Base-by-base conservation (phyloP, 1,139 yeast species). In the Pichia sp. region DNA sequence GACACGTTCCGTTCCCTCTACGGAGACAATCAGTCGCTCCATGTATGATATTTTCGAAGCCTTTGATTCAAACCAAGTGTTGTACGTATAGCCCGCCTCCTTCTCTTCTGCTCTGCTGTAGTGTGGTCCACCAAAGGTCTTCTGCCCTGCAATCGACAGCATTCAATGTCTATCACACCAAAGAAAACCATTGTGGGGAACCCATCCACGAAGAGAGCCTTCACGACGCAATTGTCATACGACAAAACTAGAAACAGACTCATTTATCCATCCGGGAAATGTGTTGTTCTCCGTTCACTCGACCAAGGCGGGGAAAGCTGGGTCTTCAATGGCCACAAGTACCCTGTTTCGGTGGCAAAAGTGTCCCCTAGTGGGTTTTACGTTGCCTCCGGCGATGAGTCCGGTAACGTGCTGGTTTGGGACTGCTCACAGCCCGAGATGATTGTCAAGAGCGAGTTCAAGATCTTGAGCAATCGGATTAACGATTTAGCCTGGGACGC, bases 401-500 rank as follows among this genome's bases (percentile, higher is more conserved):
- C 84, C 10, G 99, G 99, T 31, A 80, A 81, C 58, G 93, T 93
- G 49, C 87, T 88, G 62, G 81, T 93, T 47, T 92, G 98, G 97
- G 96, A 90, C 64, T 75, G 82, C 45, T 79, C 73, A 6, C 77
- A 79, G 23, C 82, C 78, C 44, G 90, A 85, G 57, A 78, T 85
- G 55, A 69, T 76, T 32, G 73, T 89, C 52, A 92, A 92, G 71
- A 85, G 92, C 56, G 97, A 92, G 63, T 89, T 84, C 68, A 70
- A 67, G 47, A 83, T 90, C 38, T 80, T 93, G 59, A 80, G 88
- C 43, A 97, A 97, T 2, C 82, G 90, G 13, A 84, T 95, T 65
- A 85, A 81, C 61, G 90, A 90, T 59, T 75, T 93, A 59, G 85
- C 92, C 1, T 95, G 98, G 99, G 99, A 95, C 68, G 86, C 87